A percentile compares a stretch with the other conserved stretches of the same genome.
Conservation (phyloP, 2,329 filamentous ascomycete genomes). For the Pestalotiopsis sp. region DNA sequence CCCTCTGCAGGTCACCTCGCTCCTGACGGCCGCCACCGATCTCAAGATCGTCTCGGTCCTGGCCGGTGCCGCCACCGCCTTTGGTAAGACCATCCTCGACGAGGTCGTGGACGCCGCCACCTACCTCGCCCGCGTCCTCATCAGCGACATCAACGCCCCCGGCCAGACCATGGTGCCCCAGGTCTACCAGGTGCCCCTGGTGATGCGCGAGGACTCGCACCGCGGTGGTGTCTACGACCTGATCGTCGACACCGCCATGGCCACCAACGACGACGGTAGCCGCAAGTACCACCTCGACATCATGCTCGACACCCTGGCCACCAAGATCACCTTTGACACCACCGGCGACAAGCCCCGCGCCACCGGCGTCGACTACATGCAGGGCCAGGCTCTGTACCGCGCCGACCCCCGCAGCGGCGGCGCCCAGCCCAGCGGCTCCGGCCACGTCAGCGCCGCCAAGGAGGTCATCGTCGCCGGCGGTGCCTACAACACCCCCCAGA, state of each 20-base stretch:
- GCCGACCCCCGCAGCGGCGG: conserved; percentile 37
- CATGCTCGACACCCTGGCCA: conserved; percentile 37
- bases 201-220: conserved; percentile 39
- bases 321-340: conserved; percentile 38
- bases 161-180: conserved; percentile 43
- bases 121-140: conserved; percentile 19
- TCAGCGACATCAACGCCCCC: conserved; percentile 42
- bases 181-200: conserved; percentile 52
- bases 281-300: conserved; percentile 40
- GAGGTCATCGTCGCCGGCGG: conserved; percentile 52
- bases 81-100: conserved; percentile 4
- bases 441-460: conserved; percentile 32
- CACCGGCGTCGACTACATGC: conserved; percentile 40
- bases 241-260: conserved; percentile 32
- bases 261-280: conserved; percentile 43
- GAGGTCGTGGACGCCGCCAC: conserved; percentile 5
- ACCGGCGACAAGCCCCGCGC: conserved; percentile 31
- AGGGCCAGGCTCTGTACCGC: conserved; percentile 40
- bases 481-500: conserved; percentile 44
- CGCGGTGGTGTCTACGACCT: conserved; percentile 52
- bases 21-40: conserved; percentile 5
- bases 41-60: conserved; percentile 10
- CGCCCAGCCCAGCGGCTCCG: conserved; percentile 19
- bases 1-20: conserved; percentile 9
- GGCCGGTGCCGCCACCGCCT: not conserved